Evolutionary conservation across 2,329 filamentous ascomycete species (phyloP), one percentile per base, ranked within the genome.

Genomic region (Trichoderma lentiforme): DNA sequence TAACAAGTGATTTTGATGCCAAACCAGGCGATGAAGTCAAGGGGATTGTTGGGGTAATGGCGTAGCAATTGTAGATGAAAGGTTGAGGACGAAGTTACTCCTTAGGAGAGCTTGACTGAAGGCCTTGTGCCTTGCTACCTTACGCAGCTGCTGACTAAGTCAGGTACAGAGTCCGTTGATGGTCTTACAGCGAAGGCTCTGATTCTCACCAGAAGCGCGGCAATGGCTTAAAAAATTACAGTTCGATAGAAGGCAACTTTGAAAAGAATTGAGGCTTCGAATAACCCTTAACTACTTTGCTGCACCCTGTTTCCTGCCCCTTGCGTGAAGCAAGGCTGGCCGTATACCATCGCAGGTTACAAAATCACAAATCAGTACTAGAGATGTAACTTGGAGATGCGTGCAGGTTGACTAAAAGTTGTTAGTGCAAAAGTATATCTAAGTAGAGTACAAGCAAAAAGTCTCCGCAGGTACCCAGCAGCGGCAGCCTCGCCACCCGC

Each of bases 111-210:
- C 67, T 70, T 56, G 32, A 47, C 39, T 28, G 43, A 61, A 70
- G 66, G 32, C 68, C 68, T 56, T 30, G 60, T 39, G 36, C 43
- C 32, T 57, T 51, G 47, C 68, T 57, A 47, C 67, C 57, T 64
- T 60, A 60, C 57, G 57, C 57, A 39, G 24, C 34, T 56, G 68
- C 68, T 70, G 68, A 70, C 68, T 70, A 70, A 70, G 68, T 18
- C 7, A 39, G 15, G 36, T 21, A 14, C 58, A 64, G 58, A 57
- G 24, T 34, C 6, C 57, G 28, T 60, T 32, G 18, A 51, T 26
- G 30, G 28, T 30, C 26, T 30, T 60, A 14, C 53, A 32, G 47
- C 39, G 21, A 24, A 3, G 15, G 66, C 66, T 51, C 6, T 62
- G 26, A 28, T 62, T 53, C 30, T 70, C 36, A 14, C 56, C 39